Evolutionary conservation across 768 basidiomycete genomes (phyloP).

Genomic region (Lactarius trivialis): DNA sequence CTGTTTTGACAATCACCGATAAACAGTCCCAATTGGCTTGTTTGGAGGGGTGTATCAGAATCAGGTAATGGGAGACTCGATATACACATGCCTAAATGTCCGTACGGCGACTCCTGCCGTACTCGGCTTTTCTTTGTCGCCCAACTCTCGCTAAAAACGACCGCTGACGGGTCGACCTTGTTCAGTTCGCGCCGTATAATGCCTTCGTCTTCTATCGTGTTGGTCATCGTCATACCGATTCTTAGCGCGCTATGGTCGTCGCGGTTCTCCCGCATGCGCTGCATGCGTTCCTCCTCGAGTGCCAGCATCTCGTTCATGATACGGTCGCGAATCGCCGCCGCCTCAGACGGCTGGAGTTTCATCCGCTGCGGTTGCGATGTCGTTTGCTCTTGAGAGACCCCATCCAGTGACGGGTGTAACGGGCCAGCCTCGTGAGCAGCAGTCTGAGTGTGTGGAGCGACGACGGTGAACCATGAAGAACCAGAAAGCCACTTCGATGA

Average conservation of each 20-base stretch:
- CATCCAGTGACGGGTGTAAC: constrained; percentile 31
- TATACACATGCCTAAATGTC: constrained; percentile 67
- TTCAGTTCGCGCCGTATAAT: constrained; percentile 91
- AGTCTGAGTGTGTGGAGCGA: constrained; percentile 8
- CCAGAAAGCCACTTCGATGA: constrained; percentile 29
- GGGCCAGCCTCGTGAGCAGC: constrained; percentile 23
- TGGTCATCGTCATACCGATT: constrained; percentile 26
- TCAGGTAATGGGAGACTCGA: background rate
- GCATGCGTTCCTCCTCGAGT: constrained; percentile 94
- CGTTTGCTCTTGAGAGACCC: constrained; percentile 22
- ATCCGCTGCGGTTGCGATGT: constrained; percentile 38
- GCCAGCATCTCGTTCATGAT: constrained; percentile 99
- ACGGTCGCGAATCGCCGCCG: constrained; percentile 82
- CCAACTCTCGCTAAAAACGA: constrained; percentile 96
- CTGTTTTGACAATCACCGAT: constrained; percentile 97
- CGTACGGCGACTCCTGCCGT: constrained; percentile 90
- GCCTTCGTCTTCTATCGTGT: constrained; percentile 68
- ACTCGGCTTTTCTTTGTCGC: constrained; percentile 90
- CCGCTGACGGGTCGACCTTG: constrained; percentile 92
- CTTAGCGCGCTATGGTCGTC: constrained; percentile 65
- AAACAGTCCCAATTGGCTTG: constrained; percentile 81
- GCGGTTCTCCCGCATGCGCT: constrained; percentile 70
- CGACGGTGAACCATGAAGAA: constrained; percentile 26
- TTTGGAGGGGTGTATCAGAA: constrained; percentile 26
- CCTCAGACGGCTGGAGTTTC: constrained; percentile 76